Evolutionary conservation across 345 rosid species (phyloP), one percentile per base, ranked within the genome.

Genomic region (Streptanthus diversifolius): DNA sequence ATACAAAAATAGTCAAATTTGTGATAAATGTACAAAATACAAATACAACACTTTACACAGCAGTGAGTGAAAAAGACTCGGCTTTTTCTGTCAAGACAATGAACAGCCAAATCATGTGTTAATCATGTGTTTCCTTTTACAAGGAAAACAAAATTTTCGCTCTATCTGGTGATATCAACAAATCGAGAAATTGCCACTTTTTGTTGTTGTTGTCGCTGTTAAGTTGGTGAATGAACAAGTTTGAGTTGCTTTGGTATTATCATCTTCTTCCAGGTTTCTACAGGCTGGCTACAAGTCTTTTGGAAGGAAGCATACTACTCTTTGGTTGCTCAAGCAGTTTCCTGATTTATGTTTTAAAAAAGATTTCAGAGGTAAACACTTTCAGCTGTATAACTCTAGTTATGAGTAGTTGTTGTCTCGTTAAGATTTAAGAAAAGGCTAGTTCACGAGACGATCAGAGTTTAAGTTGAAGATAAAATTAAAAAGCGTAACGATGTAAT

Each of bases 181-280:
- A 22, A 11, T 32, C n/a, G 37, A 29, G 27, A 24, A 61, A 54
- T 54, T 43, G 53, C n/a, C 22, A 51, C 14, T 22, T 54, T n/a
- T n/a, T n/a, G n/a, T n/a, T 52, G 0, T 49, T 19, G 22, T 35
- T 45, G 56, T 22, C 45, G 40, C 3, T 32, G 64, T 63, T 64
- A 43, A 27, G 49, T 43, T 63, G 56, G 64, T 30, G 35, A 51
- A 52, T 52, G 62, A 70, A 48, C 32, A 71, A 15, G 58, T 70
- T 70, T 55, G 52, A 1, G 24, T 45, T 45, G 51, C 1, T 1
- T 22, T 22, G n/a, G n/a, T n/a, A n/a, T n/a, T n/a, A n/a, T n/a
- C n/a, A n/a, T n/a, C n/a, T n/a, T n/a, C n/a, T n/a, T n/a, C n/a
- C n/a, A n/a, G n/a, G n/a, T n/a, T n/a, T n/a, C n/a, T n/a, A n/a